Percentiles rank a stretch among this genome's conserved stretches.
These are phyloP conservation scores for Solanum habrochaites DNA, from an alignment of 257 asterid species.

Conservation along the genomic window DNA sequence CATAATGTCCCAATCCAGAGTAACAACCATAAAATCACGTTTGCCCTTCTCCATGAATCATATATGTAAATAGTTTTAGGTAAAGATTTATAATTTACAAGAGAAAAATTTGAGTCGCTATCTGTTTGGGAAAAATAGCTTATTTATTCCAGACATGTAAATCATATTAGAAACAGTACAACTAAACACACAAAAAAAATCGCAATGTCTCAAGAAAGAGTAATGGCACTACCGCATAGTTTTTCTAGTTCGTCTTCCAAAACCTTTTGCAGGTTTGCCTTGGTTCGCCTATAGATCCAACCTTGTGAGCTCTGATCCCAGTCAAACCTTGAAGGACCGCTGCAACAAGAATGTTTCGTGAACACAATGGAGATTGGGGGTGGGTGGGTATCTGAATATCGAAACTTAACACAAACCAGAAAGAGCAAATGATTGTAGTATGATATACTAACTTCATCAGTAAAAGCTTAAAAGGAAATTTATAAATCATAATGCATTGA, in stretches of 20 bases:
- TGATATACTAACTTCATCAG: no score
- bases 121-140: neutral
- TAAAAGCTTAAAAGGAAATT: no score
- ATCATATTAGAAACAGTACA: neutral
- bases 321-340: conserved; percentile 88
- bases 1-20: neutral
- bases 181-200: neutral
- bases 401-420: neutral
- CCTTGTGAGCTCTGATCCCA: conserved; percentile 59
- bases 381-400: neutral
- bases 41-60: neutral
- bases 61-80: neutral
- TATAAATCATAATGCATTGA: neutral
- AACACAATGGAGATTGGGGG: neutral
- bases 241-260: conserved; percentile 63
- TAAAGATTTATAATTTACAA: neutral
- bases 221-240: conserved; percentile 47
- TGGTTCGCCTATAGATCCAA: conserved; percentile 73
- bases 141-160: neutral
- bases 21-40: neutral
- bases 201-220: conserved; percentile 14
- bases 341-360: conserved; percentile 19
- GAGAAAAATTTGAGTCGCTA: neutral
- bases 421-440: neutral
- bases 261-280: conserved; percentile 29